phyloP scores from a whole-genome alignment of 2,329 filamentous ascomycete genomes.

The Balansia obtecta region DNA sequence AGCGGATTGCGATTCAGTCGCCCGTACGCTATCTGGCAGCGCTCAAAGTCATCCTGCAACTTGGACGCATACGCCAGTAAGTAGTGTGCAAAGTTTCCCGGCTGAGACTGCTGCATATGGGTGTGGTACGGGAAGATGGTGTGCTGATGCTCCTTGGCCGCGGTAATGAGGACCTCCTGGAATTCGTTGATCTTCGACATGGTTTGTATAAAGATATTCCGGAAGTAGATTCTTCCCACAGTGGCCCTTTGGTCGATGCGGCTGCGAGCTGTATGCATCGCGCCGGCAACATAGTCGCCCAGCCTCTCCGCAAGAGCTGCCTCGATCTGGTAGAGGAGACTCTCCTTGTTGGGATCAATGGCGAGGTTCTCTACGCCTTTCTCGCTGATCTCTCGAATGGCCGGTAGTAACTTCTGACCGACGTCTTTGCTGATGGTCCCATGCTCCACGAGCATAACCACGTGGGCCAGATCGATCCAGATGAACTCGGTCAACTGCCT shows the following conservation, averaged over 20 bases:
- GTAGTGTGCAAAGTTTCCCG: slow-evolving; percentile 8
- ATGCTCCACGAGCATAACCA: slow-evolving; percentile 9
- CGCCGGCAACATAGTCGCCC: slow-evolving; percentile 8
- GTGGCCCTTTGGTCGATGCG: slow-evolving; percentile 9
- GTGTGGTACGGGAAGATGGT: slow-evolving; percentile 7
- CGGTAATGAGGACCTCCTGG: slow-evolving; percentile 3
- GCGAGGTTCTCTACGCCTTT: not conserved
- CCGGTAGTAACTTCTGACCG: not conserved
- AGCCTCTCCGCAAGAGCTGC: not conserved
- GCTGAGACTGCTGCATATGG: slow-evolving; percentile 9
- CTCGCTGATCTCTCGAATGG: not conserved
- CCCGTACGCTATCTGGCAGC: not conserved
- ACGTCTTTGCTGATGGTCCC: not conserved
- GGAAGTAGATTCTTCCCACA: slow-evolving; percentile 6
- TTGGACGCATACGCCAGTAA: not conserved
- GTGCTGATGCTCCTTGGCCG: slow-evolving; percentile 1
- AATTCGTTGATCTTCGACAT: slow-evolving; percentile 1
- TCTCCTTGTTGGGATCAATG: not conserved
- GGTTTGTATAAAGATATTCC: slow-evolving; percentile 4
- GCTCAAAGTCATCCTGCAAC: not conserved
- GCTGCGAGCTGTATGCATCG: slow-evolving; percentile 8
- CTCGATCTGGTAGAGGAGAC: not conserved
- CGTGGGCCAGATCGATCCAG: slow-evolving; percentile 9
- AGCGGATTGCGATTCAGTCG: not conserved
- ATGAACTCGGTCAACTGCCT: slow-evolving; percentile 8